Evolutionary conservation across 306 rosid genomes (phyloP).

Genomic region (Acacia confusa): DNA sequence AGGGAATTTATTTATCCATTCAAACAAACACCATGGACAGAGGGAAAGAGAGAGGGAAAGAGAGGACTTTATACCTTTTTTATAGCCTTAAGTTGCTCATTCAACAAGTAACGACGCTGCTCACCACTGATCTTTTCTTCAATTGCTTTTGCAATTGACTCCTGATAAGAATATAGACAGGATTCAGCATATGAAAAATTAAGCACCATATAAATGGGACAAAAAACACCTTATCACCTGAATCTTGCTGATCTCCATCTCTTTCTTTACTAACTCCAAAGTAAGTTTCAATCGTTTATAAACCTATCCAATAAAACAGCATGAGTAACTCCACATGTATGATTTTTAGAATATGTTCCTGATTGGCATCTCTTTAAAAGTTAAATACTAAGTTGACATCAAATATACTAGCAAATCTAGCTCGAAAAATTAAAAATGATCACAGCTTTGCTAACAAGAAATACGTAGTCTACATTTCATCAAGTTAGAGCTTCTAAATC

Average conservation of each 20-base stretch:
- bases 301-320: constrained; percentile 56
- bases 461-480: constrained; percentile 9
- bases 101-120: constrained; percentile 94
- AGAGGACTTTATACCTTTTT: constrained; percentile 63
- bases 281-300: constrained; percentile 86
- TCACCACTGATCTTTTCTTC: constrained; percentile 99
- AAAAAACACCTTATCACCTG: constrained; percentile 56
- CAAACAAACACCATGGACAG: not conserved
- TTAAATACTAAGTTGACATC: not conserved
- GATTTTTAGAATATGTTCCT: constrained; percentile 13
- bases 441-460: not conserved
- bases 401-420: not conserved
- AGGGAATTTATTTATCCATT: constrained; percentile 6
- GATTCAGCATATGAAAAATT: constrained; percentile 26
- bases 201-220: constrained; percentile 2
- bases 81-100: constrained; percentile 98
- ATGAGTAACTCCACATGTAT: constrained; percentile 22
- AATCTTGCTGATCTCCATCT: constrained; percentile 97
- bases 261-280: constrained; percentile 93
- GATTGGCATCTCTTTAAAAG: constrained; percentile 8
- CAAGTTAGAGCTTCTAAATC: constrained; percentile 15
- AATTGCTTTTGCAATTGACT: constrained; percentile 97
- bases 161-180: constrained; percentile 50
- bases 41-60: constrained; percentile 8
- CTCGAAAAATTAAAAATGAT: constrained; percentile 23